Base-by-base conservation (phyloP, 345 rosid genomes). In the Sonneratia alba region DNA sequence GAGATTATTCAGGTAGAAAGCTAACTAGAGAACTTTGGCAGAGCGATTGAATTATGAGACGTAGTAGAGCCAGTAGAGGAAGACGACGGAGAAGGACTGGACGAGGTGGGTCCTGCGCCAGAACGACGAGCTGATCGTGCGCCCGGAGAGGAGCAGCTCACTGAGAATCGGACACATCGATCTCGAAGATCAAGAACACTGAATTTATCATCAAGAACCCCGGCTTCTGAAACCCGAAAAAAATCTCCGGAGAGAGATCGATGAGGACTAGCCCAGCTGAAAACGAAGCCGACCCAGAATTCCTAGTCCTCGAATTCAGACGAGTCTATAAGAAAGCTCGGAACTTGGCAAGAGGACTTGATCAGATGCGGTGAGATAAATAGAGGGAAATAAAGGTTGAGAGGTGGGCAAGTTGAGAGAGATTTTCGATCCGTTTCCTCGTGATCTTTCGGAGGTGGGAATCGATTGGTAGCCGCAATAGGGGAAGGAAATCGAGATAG, bases 81-180 rank as follows among this genome's bases (percentile, higher is more conserved):
- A 94, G 78, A 87, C 97, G 72, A 91, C 97, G 67, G 99, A 94
- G 88, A 94, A 92, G 32, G 99, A 94, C 80, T 94, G 99, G 90
- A 94, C 99, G 38, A 94, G 90, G 82, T 89, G 97, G 81, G 93
- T 94, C 87, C 91, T 83, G 87, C 93, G 91, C 74, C 91, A 76
- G 86, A 84, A 84, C 56, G 90, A 82, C 70, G 97, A 94, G 81
- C 87, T 83, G 69, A 85, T 83, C 85, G 89, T 91, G 83, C 78
- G 90, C 81, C 88, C 96, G 69, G 87, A 85, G 74, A 87, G 85
- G 53, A 90, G 78, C 56, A 90, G 83, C 77, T 95, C 97, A 95
- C 91, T 82, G 86, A 92, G 83, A 84, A 92, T 85, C 73, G 93
- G 90, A 92, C 93, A 91, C 99, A 91, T 95, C 90, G 84, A 87